Base-by-base conservation (phyloP, 1,139 yeast species). In the Yamadazyma spencermartinsiae region DNA sequence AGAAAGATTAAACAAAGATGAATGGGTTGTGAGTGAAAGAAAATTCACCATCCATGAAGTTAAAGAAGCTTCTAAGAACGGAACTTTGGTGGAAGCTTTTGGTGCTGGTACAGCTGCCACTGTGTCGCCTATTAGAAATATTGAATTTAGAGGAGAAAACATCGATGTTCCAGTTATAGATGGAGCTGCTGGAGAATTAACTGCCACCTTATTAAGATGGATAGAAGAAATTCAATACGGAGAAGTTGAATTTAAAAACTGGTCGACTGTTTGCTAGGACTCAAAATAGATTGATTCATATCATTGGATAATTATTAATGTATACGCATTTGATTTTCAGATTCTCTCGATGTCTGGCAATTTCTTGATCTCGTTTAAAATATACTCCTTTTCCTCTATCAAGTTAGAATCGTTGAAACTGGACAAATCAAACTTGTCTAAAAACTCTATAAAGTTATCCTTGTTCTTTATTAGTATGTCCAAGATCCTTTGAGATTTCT, bases 101-200 rank as follows among this genome's bases (percentile, higher is more conserved):
- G 98, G 98, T 51, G 75, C 96, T 14, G 98, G 98, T 55, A 92
- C 98, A 39, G 98, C 98, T 40, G 98, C 98, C 30, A 81, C 90
- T 59, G 98, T 92, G 34, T 82, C 96, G 28, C 98, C 98, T 50
- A 88, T 92, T 57, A 80, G 85, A 63, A 85, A 78, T 52, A 86
- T 92, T 57, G 92, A 90, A 43, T 92, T 80, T 79, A 73, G 76
- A 44, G 92, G 84, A 39, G 65, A 81, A 54, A 75, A 75, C 42
- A 88, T 90, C 51, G 50, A 65, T 6, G 90, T 90, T 35, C 97
- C 97, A 41, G 65, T 86, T 47, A 76, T 80, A 46, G 80, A 77
- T 40, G 97, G 95, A 44, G 78, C 82, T 58, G 80, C 87, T 57
- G 98, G 98, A 53, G 81, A 78, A 46, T 70, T 90, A 57, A 87